Evolutionary conservation across 1,139 yeast genomes (phyloP), one percentile per base, ranked within the genome.

Genomic region (Kurtzmaniella quercitrusa): DNA sequence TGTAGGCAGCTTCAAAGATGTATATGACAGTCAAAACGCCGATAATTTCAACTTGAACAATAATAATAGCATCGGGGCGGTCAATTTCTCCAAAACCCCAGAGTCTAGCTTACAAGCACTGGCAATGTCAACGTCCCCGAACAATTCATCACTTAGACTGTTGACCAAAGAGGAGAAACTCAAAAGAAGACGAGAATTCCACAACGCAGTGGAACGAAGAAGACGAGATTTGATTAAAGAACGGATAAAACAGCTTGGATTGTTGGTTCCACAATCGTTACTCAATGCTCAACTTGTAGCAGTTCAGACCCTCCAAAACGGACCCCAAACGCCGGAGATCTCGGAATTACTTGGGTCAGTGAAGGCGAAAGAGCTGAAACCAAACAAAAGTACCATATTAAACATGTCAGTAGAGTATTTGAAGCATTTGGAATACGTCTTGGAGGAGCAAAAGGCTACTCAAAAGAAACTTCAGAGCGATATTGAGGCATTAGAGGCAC

Each of bases 161-260:
- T 54, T 84, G 44, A 71, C 79, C n/a, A 81, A 82, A 55, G 93
- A 85, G 48, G 88, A 82, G 46, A 85, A 82, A 54, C 58, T 83
- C 45, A 76, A 77, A 51, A 73, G 93, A 54, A 73, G 91, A 53
- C 68, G 90, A 50, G 91, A 85, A 56, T 81, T 85, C 53, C 94
- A 85, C 57, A 85, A 85, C 57, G 93, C 90, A 1, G 94, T 85
- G 4, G 94, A 85, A 59, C 70, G 93, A 57, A 73, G 91, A 58
- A 73, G 94, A 59, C 71, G 94, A 52, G 94, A 85, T 56, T 66
- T 85, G 52, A 85, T 85, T 51, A 85, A 85, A 59, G 86, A 82
- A 55, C 77, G 85, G 53, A 85, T 85, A 48, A 82, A 83, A 57
- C 91, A 84, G 50, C 63, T 85, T 50, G 89, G 91, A 1, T 62